Base-by-base conservation (phyloP, 192 early-diverging fungal genomes). In the Geranomyces michiganensis region DNA sequence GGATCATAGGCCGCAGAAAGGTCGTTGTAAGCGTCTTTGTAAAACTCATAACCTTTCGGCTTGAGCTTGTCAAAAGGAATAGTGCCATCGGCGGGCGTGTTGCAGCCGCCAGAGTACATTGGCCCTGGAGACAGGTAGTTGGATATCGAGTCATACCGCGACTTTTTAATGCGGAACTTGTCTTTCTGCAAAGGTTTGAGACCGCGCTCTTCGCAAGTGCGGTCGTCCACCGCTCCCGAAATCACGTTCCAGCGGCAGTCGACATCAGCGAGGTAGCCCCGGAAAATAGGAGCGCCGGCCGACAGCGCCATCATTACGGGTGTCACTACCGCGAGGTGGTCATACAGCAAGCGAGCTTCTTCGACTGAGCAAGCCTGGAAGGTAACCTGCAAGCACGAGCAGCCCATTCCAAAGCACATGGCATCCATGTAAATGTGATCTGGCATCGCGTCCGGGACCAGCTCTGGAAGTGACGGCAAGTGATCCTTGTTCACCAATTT, bases 351-450 rank as follows among this genome's bases (percentile, higher is more conserved):
- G 51, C 97, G 85, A 19, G 95, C 96, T 77, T 95, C 92, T 72
- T 94, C 89, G 6, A 99, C 89, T 65, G 91, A 92, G 71, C 91
- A 92, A 32, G 95, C 95, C 78, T 99, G 97, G 70, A 99, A 92
- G 31, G 97, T 99, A 76, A 98, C 93, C 77, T 99, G 97, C 27
- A 99, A 83, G 74, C 97, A 99, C 71, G 90, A 95, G 82, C 93
- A 96, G 55, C 96, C 96, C 95, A 98, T 98, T 30, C 97, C 96
- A 85, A 99, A 98, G 65, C 92, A 92, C 97, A 99, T 99, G 21
- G 91, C 88, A 70, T 98, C 97, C 92, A 99, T 93, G 80, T 97
- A 99, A 30, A 99, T 95, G 78, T 96, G 94, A 63, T 94, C 90
- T 0, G 90, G 90, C n/a, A 85, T 79, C 12, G 96, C 96, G 7